These are phyloP conservation scores for Hygrocybe punicea DNA, from an alignment of 768 basidiomycete species.

Conservation along the genomic window DNA sequence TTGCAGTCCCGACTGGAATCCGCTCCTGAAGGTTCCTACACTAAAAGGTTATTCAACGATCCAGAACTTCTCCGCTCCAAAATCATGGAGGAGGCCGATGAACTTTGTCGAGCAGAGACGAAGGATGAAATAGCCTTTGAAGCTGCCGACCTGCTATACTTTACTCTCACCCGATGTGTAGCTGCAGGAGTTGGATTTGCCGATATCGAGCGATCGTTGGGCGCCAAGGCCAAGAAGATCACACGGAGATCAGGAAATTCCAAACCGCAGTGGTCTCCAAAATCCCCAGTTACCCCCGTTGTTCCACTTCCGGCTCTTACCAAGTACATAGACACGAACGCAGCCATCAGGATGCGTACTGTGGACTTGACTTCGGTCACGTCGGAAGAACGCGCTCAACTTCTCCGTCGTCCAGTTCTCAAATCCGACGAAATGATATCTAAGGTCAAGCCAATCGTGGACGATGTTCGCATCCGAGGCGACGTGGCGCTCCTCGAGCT, in stretches of 20 bases:
- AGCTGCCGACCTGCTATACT: constrained; percentile 93
- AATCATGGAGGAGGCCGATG: constrained; percentile 98
- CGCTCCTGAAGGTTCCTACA: constrained; percentile 92
- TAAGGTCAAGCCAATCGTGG: constrained; percentile 92
- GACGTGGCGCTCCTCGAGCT: constrained; percentile 84
- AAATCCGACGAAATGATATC: constrained; percentile 85
- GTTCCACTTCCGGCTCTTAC: constrained; percentile 13
- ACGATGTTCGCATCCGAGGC: constrained; percentile 76
- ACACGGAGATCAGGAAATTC: constrained; percentile 88
- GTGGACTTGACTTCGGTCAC: constrained; percentile 52
- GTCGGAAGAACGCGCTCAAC: constrained; percentile 52
- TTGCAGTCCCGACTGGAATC: constrained; percentile 65
- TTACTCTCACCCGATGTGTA: constrained; percentile 81
- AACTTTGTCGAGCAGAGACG: constrained; percentile 79
- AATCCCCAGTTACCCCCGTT: constrained; percentile 24
- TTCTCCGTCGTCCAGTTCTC: constrained; percentile 87
- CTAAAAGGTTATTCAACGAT: constrained; percentile 80
- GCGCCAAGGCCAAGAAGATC: constrained; percentile 81
- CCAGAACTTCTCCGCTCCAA: constrained; percentile 80
- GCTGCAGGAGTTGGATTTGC: constrained; percentile 75
- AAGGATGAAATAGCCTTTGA: constrained; percentile 88
- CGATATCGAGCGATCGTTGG: constrained; percentile 81
- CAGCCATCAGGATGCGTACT: constrained; percentile 74
- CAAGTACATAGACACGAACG: constrained; percentile 26
- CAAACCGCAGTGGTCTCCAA: constrained; percentile 71